Evolutionary conservation across 1,139 yeast genomes (phyloP).

Genomic region (Blastobotrys capitulatus): DNA sequence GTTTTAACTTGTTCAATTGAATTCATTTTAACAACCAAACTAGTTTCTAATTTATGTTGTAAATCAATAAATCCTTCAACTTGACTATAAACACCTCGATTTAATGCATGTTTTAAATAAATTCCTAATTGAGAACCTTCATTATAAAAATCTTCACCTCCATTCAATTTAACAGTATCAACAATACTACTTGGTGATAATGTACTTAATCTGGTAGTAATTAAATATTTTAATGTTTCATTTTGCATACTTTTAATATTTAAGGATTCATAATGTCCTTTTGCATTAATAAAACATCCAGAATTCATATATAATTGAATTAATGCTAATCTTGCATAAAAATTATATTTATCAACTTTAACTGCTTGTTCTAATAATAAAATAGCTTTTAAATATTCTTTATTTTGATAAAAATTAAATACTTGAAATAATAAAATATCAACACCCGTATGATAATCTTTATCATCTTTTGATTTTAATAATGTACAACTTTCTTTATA

Average conservation of each 20-base stretch:
- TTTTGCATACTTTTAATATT: constrained; percentile 72
- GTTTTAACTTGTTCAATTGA: constrained; percentile 15
- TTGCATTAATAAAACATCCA: constrained; percentile 50
- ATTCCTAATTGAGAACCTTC: constrained; percentile 48
- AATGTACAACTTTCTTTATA: constrained; percentile 35
- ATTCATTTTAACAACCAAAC: constrained; percentile 21
- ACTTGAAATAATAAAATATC: constrained; percentile 53
- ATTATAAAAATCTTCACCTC: constrained; percentile 42
- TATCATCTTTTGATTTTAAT: constrained; percentile 40
- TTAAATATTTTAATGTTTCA: constrained; percentile 63
- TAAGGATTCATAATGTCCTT: constrained; percentile 46
- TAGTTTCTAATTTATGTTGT: constrained; percentile 22
- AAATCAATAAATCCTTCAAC: constrained; percentile 52
- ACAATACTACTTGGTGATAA: constrained; percentile 33
- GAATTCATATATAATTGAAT: constrained; percentile 56
- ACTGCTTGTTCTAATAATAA: constrained; percentile 46
- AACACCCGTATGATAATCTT: constrained; percentile 62
- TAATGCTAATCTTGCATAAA: constrained; percentile 64
- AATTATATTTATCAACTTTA: constrained; percentile 55
- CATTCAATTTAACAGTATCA: background rate
- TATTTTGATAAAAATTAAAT: constrained; percentile 18
- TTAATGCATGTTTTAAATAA: constrained; percentile 46
- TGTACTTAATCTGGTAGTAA: constrained; percentile 46
- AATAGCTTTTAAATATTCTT: constrained; percentile 32
- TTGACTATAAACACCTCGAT: constrained; percentile 53